Percentiles rank a stretch among this genome's conserved stretches.
Evolutionary conservation across 78 protist species (phyloP).

Genomic region (Dictyostelium brefeldianum): DNA sequence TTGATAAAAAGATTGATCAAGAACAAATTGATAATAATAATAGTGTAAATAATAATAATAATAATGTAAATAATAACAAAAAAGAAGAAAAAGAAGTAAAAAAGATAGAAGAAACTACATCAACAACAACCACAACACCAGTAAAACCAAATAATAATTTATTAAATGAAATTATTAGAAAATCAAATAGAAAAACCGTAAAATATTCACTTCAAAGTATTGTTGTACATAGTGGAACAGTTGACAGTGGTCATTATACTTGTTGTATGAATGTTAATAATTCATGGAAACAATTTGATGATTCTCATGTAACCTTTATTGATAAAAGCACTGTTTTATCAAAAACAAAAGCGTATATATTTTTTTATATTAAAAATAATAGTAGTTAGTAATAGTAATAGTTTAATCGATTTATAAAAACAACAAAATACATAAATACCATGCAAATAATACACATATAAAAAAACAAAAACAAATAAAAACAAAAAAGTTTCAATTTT

Average conservation of each 20-base stretch:
- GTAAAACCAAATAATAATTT: background rate
- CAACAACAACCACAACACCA: background rate
- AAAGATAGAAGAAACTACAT: background rate
- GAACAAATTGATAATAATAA: background rate
- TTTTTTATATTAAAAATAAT: slow-evolving; percentile 4
- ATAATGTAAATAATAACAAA: background rate
- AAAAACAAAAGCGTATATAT: slow-evolving; percentile 4
- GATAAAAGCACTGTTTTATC: background rate
- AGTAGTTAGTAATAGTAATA: no score
- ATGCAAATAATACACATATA: no score
- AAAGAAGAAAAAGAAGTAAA: background rate
- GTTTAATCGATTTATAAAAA: no score
- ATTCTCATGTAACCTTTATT: background rate
- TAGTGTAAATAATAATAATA: slow-evolving; percentile 1
- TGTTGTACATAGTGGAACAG: slow-evolving; percentile 25
- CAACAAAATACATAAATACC: no score
- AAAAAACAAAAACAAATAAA: no score
- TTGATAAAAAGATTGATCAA: background rate
- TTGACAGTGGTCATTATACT: slow-evolving; percentile 44
- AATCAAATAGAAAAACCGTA: background rate
- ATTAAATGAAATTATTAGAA: background rate
- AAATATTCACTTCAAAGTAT: slow-evolving; percentile 46
- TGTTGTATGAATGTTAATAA: slow-evolving; percentile 33
- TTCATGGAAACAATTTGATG: slow-evolving; percentile 62
- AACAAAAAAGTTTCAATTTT: no score